Base-by-base conservation (phyloP, 208 protist genomes). In the Trypanosoma theileri region DNA sequence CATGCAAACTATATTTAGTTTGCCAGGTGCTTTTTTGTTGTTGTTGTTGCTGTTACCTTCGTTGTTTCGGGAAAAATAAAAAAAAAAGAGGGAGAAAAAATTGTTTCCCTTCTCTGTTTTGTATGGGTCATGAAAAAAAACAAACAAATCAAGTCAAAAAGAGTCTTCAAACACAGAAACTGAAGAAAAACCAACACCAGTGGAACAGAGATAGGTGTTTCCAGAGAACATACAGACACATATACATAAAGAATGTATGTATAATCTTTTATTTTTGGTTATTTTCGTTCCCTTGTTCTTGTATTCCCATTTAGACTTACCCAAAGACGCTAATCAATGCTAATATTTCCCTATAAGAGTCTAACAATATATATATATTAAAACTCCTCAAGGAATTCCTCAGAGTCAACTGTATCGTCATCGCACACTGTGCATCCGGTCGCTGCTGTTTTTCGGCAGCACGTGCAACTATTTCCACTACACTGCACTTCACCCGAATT, bases 401-500 rank as follows among this genome's bases (percentile, higher is more conserved):
- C 46, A 24, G 62, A 59, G 3, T 53, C 53, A 14, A 56, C 46
- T 4, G 73, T 61, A 12, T 53, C 54, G 13, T 24, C 68, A 31
- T 80, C 68, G 59, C 75, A 80, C 0, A 46, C 28, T 1, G 41
- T 53, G 59, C 75, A 80, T 24, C 75, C 75, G 21, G 17, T 40
- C 4, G 62, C 53, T 14, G 66, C 28, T 8, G 67, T 60, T 17
- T 68, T 66, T 28, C 69, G 68, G 44, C 75, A 80, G 59, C 75
- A 80, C 9, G 50, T 68, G 35, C 75, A 80, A n/a, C 13, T 53
- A 31, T 35, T 45, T 14, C 59, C 69, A 10, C 42, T 44, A 59
- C 75, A 80, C 21, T 65, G 69, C 42, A 70, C 75, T 13, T 80
- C 75, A 19, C 75, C 75, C 14, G 75, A 59, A 44, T 65, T 65